These are phyloP conservation scores for Erythrobasidium yunnanense DNA, from an alignment of 768 basidiomycete genomes.

Conservation along the genomic window DNA sequence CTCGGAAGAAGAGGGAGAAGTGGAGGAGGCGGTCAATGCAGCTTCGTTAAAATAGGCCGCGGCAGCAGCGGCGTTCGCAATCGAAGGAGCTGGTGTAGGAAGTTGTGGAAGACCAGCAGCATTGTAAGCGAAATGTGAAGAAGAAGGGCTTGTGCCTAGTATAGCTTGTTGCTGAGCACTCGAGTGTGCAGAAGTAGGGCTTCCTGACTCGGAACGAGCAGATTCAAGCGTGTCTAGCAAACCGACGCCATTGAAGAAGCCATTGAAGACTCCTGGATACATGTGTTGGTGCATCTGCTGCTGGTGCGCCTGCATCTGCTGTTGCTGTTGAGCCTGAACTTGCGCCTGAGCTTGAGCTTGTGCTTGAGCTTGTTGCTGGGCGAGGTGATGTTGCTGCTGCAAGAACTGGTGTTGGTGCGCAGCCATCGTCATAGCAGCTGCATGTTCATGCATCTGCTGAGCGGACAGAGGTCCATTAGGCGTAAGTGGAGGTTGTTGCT, in stretches of 20 bases:
- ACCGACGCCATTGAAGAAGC: slow-evolving; percentile 2
- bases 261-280: slow-evolving; percentile 14
- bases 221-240: background rate
- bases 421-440: too few species aligned
- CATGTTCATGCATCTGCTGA: background rate
- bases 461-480: too few species aligned
- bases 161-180: background rate
- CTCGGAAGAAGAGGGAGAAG: too few species aligned
- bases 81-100: background rate
- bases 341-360: background rate
- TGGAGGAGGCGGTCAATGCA: background rate
- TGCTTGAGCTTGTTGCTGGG: background rate
- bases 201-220: slow-evolving; percentile 10
- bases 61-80: background rate
- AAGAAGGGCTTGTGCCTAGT: background rate
- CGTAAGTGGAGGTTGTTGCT: too few species aligned
- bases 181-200: background rate
- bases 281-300: background rate
- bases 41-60: background rate
- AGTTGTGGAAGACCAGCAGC: background rate
- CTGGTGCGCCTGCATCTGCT: background rate
- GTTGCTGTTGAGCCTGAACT: background rate
- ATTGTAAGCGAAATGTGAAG: background rate
- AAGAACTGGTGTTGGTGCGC: background rate
- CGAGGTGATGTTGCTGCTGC: background rate